Base-by-base conservation (phyloP, 495 filamentous ascomycete genomes). In the Trichoderma virens region DNA sequence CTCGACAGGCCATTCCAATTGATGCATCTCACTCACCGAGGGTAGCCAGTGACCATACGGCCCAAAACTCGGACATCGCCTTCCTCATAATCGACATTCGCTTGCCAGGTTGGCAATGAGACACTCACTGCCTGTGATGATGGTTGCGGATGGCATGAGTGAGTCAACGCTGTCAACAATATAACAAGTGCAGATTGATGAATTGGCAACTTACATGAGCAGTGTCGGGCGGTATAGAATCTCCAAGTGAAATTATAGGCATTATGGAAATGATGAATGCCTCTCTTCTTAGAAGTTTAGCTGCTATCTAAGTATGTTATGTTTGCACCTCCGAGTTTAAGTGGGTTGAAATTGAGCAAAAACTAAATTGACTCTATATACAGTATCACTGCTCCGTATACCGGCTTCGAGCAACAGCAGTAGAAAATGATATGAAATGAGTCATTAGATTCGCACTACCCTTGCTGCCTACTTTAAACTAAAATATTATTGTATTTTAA, bases 51-150 rank as follows among this genome's bases (percentile, higher is more conserved):
- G 66, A 86, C 81, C 90, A 98, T 90, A 69, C 88, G 88, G 65
- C 80, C 83, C 41, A 95, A 63, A 13, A 98, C 89, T 90, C 91
- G 93, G 62, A 86, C 80, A 71, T 94, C 82, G 32, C 92, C 93
- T 74, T 98, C 91, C 74, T 98, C 94, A 67, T 98, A 98, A 2
- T 83, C 94, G 30, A 98, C 78, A 71, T 93, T 97, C 47, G 92
- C 78, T 67, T 79, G 84, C 94, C 94, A 98, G 79, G 93, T 94
- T 54, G 94, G 94, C 35, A 98, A 80, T 3, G 95, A 98, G 25
- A 97, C 92, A 72, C 93, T 97, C 65, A 98, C 90, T 59, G 94
- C 95, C 93, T 98, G 65, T 47, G 62, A 16, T 28, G 3, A 16
- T 5, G 14, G 31, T 1, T 9, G 11, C 20, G 8, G n/a, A 11